Evolutionary conservation across 2,329 filamentous ascomycete genomes (phyloP), one percentile per base, ranked within the genome.

Genomic region (Scedosporium aurantiacum): DNA sequence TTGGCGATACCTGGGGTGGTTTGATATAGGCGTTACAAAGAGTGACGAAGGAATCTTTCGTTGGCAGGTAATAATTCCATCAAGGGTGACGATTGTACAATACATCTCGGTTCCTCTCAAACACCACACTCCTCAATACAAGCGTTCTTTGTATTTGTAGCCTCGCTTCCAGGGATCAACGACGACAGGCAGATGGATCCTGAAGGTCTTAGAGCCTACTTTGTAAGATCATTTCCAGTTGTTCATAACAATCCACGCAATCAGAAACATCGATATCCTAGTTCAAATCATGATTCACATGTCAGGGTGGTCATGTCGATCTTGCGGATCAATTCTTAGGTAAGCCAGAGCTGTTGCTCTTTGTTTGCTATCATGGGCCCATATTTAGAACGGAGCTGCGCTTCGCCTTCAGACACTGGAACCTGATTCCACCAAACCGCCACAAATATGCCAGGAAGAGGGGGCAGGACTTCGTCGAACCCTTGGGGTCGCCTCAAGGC

Each of bases 401-500:
- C 43, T 47, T 12, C 50, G 8, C 50, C n/a, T 55, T 21, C 14
- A 18, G 18, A 4, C 5, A 21, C 18, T 23, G 32, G 7, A 14
- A 8, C 43, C 10, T 16, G 25, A 14, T 25, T 18, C 12, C 25
- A 4, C 32, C 12, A 32, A 25, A 28, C 41, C 7, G 52, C 25
- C 37, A 27, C 18, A 25, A 60, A 55, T 6, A 60, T 60, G 58
- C 58, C 58, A 6, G 16, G 18, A 50, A 45, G 60, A 21, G 69
- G 71, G 50, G 69, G 66, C 54, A 71, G 69, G 57, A 65, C 66
- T 16, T 65, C 71, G 8, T 82, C 84, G 57, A 80, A 80, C 58
- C 79, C 83, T 66, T 90, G 87, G 85, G 83, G 82, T 63, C 81
- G 89, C 65, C 77, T 95, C 65, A 91, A 88, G 72, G 87, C 89